Evolutionary conservation across 2,329 filamentous ascomycete species (phyloP).

Genomic region (Colletotrichum godetiae): DNA sequence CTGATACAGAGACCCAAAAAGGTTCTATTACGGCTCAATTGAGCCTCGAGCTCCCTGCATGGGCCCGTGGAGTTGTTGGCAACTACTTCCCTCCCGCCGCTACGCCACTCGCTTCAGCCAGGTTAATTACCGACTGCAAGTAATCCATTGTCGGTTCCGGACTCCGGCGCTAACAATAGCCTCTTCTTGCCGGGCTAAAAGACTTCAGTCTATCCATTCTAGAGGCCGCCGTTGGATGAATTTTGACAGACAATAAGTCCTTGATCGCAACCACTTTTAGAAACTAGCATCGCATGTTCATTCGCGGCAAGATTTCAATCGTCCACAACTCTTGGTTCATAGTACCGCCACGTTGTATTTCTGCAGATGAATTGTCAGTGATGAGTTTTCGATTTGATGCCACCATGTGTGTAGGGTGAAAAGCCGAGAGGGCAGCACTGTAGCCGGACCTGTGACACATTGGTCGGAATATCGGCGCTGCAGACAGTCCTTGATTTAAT

Average conservation of each 20-base stretch:
- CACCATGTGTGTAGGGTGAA: constrained; percentile 10
- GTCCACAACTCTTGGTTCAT: too few species aligned
- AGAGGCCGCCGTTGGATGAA: neutral
- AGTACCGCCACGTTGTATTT: neutral
- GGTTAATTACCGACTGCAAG: neutral
- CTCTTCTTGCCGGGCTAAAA: neutral
- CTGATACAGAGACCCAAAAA: neutral
- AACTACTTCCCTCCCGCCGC: neutral
- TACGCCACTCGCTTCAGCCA: neutral
- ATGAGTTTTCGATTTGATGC: neutral
- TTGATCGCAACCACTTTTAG: too few species aligned
- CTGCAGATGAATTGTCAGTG: neutral
- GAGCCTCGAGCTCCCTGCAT: neutral
- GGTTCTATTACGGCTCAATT: neutral
- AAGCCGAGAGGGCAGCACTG: constrained; percentile 16
- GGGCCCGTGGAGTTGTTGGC: neutral
- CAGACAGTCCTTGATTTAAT: constrained; percentile 3
- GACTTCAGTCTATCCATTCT: neutral
- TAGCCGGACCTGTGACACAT: constrained; percentile 16
- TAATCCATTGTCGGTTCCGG: neutral
- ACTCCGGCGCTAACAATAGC: neutral
- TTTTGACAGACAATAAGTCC: too few species aligned
- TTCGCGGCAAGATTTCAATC: too few species aligned
- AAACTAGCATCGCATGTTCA: too few species aligned
- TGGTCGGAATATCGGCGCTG: constrained; percentile 17